A percentile compares a stretch with the other conserved stretches of the same genome.
Conservation (phyloP, 2,329 filamentous ascomycete species). For the Penicillium italicum region DNA sequence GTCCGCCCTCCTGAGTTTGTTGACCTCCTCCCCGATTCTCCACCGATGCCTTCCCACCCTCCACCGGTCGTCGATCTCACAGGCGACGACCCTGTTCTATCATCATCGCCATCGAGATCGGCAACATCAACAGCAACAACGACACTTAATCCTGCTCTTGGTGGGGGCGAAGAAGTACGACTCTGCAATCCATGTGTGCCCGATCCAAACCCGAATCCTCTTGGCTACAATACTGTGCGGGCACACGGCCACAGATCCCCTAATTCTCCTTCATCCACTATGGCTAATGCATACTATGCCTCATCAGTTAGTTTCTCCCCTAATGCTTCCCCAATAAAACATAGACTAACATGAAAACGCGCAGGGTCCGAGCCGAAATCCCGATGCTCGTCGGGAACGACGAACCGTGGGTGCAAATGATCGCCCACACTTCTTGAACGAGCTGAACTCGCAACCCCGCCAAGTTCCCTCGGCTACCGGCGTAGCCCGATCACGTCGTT, state of each 20-base stretch:
- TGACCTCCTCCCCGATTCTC: conserved; percentile 39
- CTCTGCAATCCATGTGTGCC: conserved; percentile 71
- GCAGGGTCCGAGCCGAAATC: conserved; percentile 2
- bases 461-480: not conserved
- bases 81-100: conserved; percentile 34
- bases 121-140: not conserved
- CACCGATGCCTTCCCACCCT: conserved; percentile 38
- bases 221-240: conserved; percentile 29
- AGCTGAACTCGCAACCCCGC: conserved; percentile 1
- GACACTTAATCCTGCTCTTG: conserved; percentile 49
- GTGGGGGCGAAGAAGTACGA: conserved; percentile 65
- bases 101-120: conserved; percentile 14
- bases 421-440: conserved; percentile 18
- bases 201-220: conserved; percentile 60
- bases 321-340: not conserved
- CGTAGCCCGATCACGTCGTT: not conserved
- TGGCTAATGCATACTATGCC: conserved; percentile 2
- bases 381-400: conserved; percentile 21
- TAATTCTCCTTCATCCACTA: conserved; percentile 21
- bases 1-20: conserved; percentile 65
- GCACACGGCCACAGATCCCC: conserved; percentile 20
- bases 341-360: not conserved
- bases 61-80: conserved; percentile 49
- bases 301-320: conserved; percentile 3
- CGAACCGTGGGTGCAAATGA: conserved; percentile 26